phyloP scores from a whole-genome alignment of 768 basidiomycete genomes.

The Tremella fuciformis region DNA sequence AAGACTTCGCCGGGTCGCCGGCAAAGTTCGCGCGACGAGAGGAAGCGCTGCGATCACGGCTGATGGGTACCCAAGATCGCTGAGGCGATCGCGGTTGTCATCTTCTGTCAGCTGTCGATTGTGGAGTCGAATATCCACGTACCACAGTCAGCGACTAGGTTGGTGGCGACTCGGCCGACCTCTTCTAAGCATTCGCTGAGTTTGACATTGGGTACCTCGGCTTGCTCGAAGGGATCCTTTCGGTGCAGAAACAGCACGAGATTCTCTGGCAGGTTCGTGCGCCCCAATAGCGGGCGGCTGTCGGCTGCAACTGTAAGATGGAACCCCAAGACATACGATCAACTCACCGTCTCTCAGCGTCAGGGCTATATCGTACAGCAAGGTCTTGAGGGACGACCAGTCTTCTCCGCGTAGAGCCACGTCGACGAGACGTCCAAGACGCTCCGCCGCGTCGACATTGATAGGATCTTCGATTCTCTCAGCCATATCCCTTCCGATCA shows the following conservation, averaged over 20 bases:
- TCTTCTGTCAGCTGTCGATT: background rate
- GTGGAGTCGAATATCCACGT: background rate
- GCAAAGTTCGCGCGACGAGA: too few relatives aligned
- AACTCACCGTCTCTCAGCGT: conserved; percentile 2
- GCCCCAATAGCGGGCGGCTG: background rate
- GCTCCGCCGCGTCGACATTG: background rate
- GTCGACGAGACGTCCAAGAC: background rate
- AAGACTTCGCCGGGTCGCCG: background rate
- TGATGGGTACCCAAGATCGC: too few relatives aligned
- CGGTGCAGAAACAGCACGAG: background rate
- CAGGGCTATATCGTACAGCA: background rate
- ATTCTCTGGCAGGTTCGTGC: background rate
- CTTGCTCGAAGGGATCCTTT: too few relatives aligned
- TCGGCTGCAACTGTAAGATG: background rate
- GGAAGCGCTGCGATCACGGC: too few relatives aligned
- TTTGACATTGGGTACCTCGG: too few relatives aligned
- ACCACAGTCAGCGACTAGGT: conserved; percentile 26
- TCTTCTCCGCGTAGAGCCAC: background rate
- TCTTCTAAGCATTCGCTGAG: conserved; percentile 2
- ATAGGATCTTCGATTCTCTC: too few relatives aligned
- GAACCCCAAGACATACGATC: background rate
- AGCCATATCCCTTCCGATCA: too few relatives aligned
- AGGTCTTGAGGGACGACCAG: background rate
- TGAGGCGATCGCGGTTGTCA: conserved; percentile 9
- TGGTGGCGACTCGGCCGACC: conserved; percentile 22